Conservation (phyloP, 371 early-diverging fungal species). For the Chytridium lagenaria region DNA sequence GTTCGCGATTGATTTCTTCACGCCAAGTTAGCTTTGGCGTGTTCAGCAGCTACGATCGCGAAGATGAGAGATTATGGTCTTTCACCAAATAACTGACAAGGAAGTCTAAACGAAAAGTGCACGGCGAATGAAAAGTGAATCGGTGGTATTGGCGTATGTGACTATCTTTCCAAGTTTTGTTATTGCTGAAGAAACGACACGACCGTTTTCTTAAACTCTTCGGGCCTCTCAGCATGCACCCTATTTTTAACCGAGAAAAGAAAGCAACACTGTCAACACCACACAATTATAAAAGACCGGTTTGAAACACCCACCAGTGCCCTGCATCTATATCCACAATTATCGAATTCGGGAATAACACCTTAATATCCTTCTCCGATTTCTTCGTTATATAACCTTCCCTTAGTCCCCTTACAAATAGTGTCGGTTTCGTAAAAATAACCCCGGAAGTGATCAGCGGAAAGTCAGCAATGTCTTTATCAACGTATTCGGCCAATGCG, state of each 20-base stretch:
- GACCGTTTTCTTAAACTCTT: constrained; percentile 52
- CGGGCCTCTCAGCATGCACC: constrained; percentile 86
- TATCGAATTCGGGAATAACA: constrained; percentile 69
- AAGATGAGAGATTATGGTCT: no score
- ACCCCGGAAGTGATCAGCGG: constrained; percentile 52
- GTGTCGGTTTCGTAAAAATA: constrained; percentile 63
- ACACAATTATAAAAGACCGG: background rate
- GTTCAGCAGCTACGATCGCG: no score
- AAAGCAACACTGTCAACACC: background rate
- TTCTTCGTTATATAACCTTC: constrained; percentile 69
- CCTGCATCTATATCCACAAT: constrained; percentile 58
- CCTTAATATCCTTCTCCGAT: constrained; percentile 53
- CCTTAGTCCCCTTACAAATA: constrained; percentile 81
- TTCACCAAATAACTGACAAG: no score
- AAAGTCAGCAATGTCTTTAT: constrained; percentile 31
- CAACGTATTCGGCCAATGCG: constrained; percentile 65
- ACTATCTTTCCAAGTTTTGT: no score
- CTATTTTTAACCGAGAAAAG: background rate
- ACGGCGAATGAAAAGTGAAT: no score
- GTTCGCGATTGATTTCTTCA: no score
- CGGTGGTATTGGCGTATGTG: no score
- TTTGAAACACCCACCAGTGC: constrained; percentile 22
- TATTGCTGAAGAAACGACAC: background rate
- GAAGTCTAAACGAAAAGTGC: no score
- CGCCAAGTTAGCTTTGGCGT: no score